These are phyloP conservation scores for Malbranchea cinnamomea DNA, from an alignment of 2,329 filamentous ascomycete species.

Conservation along the genomic window DNA sequence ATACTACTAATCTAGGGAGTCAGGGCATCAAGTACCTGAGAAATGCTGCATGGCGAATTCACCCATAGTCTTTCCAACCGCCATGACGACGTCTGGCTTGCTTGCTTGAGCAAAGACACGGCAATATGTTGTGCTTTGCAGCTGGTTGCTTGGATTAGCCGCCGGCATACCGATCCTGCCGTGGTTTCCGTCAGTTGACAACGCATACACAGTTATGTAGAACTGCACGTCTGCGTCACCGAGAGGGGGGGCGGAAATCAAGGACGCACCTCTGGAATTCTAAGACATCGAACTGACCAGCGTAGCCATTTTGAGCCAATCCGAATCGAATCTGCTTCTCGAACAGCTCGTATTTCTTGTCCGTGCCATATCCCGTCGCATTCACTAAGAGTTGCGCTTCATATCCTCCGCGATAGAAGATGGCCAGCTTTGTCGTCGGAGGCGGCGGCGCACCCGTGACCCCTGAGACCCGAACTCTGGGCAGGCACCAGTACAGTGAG, in stretches of 20 bases:
- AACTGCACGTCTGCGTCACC: no score
- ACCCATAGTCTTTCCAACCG: constrained; percentile 18
- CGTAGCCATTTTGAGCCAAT: constrained; percentile 24
- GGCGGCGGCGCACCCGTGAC: constrained; percentile 31
- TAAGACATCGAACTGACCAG: constrained; percentile 33
- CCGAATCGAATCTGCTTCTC: constrained; percentile 34
- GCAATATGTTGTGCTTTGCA: constrained; percentile 31
- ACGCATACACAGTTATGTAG: no score
- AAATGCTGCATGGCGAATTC: constrained; percentile 32
- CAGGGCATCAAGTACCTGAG: constrained; percentile 11
- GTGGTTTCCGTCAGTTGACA: no score
- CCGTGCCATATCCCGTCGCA: constrained; percentile 33
- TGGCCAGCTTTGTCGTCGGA: constrained; percentile 37
- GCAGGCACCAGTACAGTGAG: background rate
- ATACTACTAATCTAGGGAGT: background rate
- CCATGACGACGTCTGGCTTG: constrained; percentile 14
- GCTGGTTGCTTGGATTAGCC: constrained; percentile 26
- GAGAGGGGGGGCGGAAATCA: background rate
- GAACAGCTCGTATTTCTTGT: constrained; percentile 35
- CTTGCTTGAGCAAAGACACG: constrained; percentile 30
- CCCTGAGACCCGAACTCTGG: constrained; percentile 28
- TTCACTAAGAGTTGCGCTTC: constrained; percentile 33
- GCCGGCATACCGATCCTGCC: constrained; percentile 23
- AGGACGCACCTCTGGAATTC: constrained; percentile 34
- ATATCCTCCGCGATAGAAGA: constrained; percentile 36